These are phyloP conservation scores for Rhododendron ferrugineum DNA, from an alignment of 148 eudicot species.

Conservation along the genomic window DNA sequence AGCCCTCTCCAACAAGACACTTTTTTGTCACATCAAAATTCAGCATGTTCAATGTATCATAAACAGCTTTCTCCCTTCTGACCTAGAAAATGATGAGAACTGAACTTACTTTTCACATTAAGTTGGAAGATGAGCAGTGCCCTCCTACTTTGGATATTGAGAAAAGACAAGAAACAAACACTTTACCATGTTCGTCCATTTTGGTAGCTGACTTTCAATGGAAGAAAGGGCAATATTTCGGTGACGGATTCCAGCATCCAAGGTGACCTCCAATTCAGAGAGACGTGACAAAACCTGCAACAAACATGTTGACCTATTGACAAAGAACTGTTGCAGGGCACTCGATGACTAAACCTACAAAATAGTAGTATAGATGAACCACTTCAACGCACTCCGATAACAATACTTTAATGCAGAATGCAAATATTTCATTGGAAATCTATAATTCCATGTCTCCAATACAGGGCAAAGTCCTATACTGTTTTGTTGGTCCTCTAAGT, in stretches of 20 bases:
- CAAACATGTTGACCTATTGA: constrained; percentile 7
- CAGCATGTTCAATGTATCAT: constrained; percentile 93
- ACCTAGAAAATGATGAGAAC: constrained; percentile 49
- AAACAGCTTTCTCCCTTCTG: constrained; percentile 96
- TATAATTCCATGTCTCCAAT: neutral
- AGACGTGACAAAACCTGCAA: constrained; percentile 89
- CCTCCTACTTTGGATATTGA: neutral
- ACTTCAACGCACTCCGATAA: neutral
- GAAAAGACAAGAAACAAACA: neutral
- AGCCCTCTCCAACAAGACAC: constrained; percentile 99
- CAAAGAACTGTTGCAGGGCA: neutral
- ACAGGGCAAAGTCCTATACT: neutral
- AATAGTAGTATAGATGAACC: neutral
- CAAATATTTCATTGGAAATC: neutral
- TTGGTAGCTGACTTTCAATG: constrained; percentile 63
- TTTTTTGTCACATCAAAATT: constrained; percentile 98
- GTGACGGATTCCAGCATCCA: constrained; percentile 91
- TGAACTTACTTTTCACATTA: constrained; percentile 1
- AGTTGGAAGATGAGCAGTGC: neutral
- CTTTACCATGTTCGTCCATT: constrained; percentile 88
- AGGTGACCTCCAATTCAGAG: constrained; percentile 86
- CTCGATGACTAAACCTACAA: neutral
- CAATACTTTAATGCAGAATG: neutral
- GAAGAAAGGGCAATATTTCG: constrained; percentile 74
- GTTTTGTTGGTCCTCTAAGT: neutral